Percentiles rank a stretch among this genome's conserved stretches.
phyloP scores from a whole-genome alignment of 2,329 filamentous ascomycete species.

The Colletotrichum incanum region DNA sequence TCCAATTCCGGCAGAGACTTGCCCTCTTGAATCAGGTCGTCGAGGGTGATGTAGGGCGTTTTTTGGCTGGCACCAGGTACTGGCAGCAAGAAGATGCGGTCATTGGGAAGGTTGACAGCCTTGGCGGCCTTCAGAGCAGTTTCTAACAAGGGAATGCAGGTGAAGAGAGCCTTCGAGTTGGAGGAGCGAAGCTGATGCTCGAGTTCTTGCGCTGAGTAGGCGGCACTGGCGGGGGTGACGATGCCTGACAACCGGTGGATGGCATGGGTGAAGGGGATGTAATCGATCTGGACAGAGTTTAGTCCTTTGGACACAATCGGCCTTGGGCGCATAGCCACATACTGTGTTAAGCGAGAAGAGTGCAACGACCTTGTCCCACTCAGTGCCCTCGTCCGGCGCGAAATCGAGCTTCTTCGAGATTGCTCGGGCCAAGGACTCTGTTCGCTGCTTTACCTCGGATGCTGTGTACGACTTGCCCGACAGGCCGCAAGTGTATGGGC shows the following conservation, averaged over 20 bases:
- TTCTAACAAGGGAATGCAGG: conserved; percentile 75
- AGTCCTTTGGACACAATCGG: not conserved
- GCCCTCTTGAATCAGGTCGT: conserved; percentile 77
- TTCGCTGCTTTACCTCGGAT: conserved; percentile 74
- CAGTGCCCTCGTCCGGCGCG: conserved; percentile 77
- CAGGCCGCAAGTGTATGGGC: conserved; percentile 84
- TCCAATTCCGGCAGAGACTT: conserved; percentile 67
- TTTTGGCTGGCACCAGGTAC: conserved; percentile 71
- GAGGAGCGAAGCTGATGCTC: conserved; percentile 81
- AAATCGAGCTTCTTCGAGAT: conserved; percentile 81
- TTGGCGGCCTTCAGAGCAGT: conserved; percentile 75
- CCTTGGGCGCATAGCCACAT: conserved; percentile 47
- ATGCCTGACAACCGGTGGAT: conserved; percentile 83
- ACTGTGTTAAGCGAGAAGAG: conserved; percentile 88
- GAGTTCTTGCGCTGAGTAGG: conserved; percentile 79
- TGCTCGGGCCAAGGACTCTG: conserved; percentile 77
- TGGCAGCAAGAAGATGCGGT: conserved; percentile 78
- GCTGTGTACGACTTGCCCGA: conserved; percentile 78
- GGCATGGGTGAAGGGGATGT: conserved; percentile 80
- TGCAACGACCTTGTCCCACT: conserved; percentile 86
- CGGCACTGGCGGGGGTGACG: conserved; percentile 81
- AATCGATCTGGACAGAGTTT: conserved; percentile 74
- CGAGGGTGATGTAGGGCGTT: conserved; percentile 73
- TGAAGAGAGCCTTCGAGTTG: conserved; percentile 79
- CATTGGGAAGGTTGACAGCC: conserved; percentile 72